These are phyloP conservation scores for Zygosaccharomyces sapae DNA, from an alignment of 1,139 yeast genomes.

Conservation along the genomic window DNA sequence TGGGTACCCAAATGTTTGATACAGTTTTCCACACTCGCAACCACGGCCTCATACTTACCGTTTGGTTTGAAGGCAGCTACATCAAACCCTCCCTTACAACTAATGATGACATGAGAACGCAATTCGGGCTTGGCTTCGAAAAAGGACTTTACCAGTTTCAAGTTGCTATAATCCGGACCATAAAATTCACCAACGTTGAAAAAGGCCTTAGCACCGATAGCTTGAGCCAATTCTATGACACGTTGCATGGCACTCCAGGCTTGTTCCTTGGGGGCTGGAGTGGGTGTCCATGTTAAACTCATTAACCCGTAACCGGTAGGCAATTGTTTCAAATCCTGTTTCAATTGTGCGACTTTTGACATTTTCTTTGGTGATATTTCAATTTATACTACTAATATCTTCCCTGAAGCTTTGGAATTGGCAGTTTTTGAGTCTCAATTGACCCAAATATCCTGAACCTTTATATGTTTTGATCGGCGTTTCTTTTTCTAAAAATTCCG, in stretches of 20 bases:
- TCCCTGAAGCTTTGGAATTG: no score
- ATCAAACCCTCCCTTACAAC: constrained; percentile 64
- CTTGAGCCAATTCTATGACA: constrained; percentile 41
- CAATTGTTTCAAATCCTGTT: constrained; percentile 19
- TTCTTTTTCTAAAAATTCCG: constrained; percentile 4
- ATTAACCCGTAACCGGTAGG: constrained; percentile 38
- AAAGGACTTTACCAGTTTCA: constrained; percentile 54
- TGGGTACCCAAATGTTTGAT: constrained; percentile 44
- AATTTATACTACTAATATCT: no score
- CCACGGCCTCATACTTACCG: constrained; percentile 47
- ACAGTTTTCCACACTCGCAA: constrained; percentile 49
- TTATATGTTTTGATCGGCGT: constrained; percentile 1
- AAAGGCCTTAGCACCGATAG: constrained; percentile 49
- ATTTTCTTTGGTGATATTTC: constrained; percentile 8
- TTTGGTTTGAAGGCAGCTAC: constrained; percentile 41
- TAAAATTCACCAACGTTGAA: constrained; percentile 80
- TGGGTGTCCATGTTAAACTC: constrained; percentile 50
- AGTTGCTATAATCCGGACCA: constrained; percentile 51
- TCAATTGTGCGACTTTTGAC: constrained; percentile 22
- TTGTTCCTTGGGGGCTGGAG: constrained; percentile 41
- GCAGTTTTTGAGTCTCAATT: no score
- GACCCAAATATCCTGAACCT: neutral
- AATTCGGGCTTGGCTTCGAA: constrained; percentile 44
- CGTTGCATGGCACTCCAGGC: constrained; percentile 43
- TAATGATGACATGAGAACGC: constrained; percentile 50